These are phyloP conservation scores for Pythium chondricola DNA, from an alignment of 352 stramenopile genomes.

Conservation along the genomic window DNA sequence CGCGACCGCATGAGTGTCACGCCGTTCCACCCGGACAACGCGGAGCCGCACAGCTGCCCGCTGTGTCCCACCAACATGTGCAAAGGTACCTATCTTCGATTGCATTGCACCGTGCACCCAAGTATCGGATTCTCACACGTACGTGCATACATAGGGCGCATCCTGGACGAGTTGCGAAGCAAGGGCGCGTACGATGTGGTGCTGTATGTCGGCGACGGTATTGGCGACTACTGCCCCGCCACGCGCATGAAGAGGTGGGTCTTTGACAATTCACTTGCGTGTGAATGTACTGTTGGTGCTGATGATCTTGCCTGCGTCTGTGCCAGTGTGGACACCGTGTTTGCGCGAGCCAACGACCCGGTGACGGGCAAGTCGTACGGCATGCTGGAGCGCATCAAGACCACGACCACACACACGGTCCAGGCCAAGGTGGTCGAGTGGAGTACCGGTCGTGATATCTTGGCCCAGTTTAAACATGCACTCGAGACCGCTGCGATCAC, in stretches of 20 bases:
- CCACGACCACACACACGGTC: constrained; percentile 18
- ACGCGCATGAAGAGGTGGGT: constrained; percentile 34
- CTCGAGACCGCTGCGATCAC: too few species aligned
- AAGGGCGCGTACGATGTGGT: constrained; percentile 28
- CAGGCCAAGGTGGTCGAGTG: constrained; percentile 35
- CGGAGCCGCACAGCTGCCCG: constrained; percentile 15
- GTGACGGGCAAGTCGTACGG: constrained; percentile 24
- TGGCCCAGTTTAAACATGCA: not conserved
- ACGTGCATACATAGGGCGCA: constrained; percentile 12
- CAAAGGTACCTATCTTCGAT: constrained; percentile 15
- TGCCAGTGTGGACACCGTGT: constrained; percentile 2
- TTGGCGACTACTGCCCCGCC: constrained; percentile 43
- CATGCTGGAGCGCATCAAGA: constrained; percentile 27
- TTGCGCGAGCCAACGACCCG: constrained; percentile 12
- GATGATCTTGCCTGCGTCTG: not conserved
- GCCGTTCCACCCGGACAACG: constrained; percentile 13
- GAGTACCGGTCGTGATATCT: constrained; percentile 24
- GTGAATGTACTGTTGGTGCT: not conserved
- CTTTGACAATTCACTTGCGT: too few species aligned
- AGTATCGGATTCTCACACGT: not conserved
- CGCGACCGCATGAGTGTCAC: constrained; percentile 9
- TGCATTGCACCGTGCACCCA: not conserved
- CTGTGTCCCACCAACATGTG: constrained; percentile 25
- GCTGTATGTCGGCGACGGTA: constrained; percentile 48
- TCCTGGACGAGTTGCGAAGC: constrained; percentile 31